Evolutionary conservation across 164 flowering plant species (phyloP), one percentile per base, ranked within the genome.

Genomic region (Aristolochia californica): DNA sequence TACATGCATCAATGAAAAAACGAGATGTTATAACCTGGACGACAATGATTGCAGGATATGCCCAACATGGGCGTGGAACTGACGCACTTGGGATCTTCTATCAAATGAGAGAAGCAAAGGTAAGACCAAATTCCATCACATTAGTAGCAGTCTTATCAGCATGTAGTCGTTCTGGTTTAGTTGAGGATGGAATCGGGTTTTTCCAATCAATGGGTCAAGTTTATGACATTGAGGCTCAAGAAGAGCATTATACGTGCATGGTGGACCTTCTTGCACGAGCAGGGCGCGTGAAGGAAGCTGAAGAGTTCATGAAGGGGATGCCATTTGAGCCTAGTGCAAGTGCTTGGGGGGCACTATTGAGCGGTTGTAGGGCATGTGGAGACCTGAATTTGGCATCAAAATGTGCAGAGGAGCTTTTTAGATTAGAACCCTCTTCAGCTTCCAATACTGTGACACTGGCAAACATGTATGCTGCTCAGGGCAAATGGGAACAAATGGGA

Each of bases 21-120:
- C 60, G 44, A n/a, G 43, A 44, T 53, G 58, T 61, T 20, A 65
- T 70, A 5, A 61, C 73, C 24, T 70, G 73, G 73, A 70, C 57
- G 38, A 40, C 55, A 21, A 61, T 62, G 57, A 65, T 70, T 12
- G 61, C 61, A 13, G 66, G 69, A 24, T 65, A 48, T 43, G 69
- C 66, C 16, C 60, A 55, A 27, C 64, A 66, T 56, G 69, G 69
- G 4, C 55, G n/a, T 38, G 64, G 60, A 12, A 20, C 24, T 13
- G 55, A 60, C 50, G 69, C 69, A 60, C 47, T 60, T 16, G 26
- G 43, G 40, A 38, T 66, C 16, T 66, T 66, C 24, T 13, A 48
- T 10, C 59, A 40, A 51, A 66, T 66, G 69, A 60, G 7, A 43
- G 56, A 50, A 14, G 43, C 60, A 40, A 43, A 44, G 5, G 26